A percentile compares a stretch with the other conserved stretches of the same genome.
Conservation (phyloP, 208 protist species). For the Tetramitus jugosus region DNA sequence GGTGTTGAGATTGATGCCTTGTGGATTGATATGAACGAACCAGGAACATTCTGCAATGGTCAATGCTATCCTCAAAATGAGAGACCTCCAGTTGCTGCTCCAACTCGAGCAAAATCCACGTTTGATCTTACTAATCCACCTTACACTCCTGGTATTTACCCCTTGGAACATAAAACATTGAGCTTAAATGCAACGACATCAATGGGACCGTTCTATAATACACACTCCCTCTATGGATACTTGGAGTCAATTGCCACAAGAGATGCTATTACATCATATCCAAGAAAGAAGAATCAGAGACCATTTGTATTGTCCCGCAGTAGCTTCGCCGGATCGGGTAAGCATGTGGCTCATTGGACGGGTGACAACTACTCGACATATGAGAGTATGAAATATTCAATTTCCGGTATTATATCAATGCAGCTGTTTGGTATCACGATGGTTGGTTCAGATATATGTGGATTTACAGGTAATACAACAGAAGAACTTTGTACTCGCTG, state of each 20-base stretch:
- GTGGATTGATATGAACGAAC: conserved; percentile 69
- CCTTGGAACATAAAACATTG: conserved; percentile 30
- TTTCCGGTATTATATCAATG: conserved; percentile 64
- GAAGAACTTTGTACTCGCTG: conserved; percentile 67
- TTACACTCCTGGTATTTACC: conserved; percentile 32
- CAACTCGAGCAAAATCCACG: not conserved
- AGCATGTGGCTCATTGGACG: conserved; percentile 56
- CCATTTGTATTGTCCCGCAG: conserved; percentile 39
- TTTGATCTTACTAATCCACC: conserved; percentile 40
- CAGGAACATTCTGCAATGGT: conserved; percentile 11
- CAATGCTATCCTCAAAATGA: not conserved
- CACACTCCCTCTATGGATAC: conserved; percentile 62
- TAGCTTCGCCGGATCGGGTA: conserved; percentile 44
- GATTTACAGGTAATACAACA: conserved; percentile 62
- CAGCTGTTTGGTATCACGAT: conserved; percentile 66
- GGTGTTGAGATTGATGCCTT: conserved; percentile 44
- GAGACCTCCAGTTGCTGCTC: not conserved
- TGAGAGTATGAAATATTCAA: conserved; percentile 32
- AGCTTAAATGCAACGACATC: conserved; percentile 36
- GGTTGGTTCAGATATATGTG: conserved; percentile 74
- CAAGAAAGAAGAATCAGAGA: conserved; percentile 20
- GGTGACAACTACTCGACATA: conserved; percentile 57
- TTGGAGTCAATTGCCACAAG: conserved; percentile 32
- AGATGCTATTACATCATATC: not conserved
- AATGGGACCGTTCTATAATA: conserved; percentile 49